Evolutionary conservation across 2,329 filamentous ascomycete genomes (phyloP).

Genomic region (Aspergillus pseudoterreus): DNA sequence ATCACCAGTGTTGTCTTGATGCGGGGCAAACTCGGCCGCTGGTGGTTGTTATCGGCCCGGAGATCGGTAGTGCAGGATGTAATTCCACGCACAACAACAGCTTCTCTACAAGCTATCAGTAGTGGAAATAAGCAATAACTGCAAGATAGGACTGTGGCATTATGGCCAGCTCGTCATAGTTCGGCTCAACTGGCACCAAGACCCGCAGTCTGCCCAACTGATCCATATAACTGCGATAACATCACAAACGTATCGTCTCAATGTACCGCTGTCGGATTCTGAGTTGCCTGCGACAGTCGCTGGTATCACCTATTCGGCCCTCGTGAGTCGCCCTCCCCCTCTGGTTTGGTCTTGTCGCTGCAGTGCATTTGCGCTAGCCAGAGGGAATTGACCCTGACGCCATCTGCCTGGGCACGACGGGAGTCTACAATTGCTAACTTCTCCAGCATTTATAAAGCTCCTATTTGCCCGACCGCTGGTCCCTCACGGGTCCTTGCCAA

Average conservation of each 20-base stretch:
- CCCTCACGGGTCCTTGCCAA: conserved; percentile 8
- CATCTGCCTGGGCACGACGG: too few species aligned
- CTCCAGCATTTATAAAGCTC: neutral
- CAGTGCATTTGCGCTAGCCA: neutral
- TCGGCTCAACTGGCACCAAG: neutral
- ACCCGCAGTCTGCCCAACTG: conserved; percentile 1
- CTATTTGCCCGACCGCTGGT: neutral
- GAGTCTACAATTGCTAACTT: neutral
- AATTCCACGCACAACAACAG: neutral
- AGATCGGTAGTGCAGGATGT: neutral
- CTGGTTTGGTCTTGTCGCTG: neutral
- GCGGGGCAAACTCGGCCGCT: neutral
- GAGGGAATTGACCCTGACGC: too few species aligned
- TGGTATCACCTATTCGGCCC: neutral
- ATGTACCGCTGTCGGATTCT: neutral
- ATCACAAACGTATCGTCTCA: neutral
- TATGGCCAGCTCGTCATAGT: neutral
- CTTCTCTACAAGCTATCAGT: neutral
- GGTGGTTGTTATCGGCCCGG: neutral
- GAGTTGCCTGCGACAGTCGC: neutral
- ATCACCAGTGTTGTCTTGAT: neutral
- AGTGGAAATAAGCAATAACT: neutral
- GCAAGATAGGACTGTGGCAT: neutral
- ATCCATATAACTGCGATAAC: conserved; percentile 1
- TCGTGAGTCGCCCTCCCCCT: neutral